Evolutionary conservation across 2,329 filamentous ascomycete genomes (phyloP), one percentile per base, ranked within the genome.

Genomic region (Escovopsis sp.): DNA sequence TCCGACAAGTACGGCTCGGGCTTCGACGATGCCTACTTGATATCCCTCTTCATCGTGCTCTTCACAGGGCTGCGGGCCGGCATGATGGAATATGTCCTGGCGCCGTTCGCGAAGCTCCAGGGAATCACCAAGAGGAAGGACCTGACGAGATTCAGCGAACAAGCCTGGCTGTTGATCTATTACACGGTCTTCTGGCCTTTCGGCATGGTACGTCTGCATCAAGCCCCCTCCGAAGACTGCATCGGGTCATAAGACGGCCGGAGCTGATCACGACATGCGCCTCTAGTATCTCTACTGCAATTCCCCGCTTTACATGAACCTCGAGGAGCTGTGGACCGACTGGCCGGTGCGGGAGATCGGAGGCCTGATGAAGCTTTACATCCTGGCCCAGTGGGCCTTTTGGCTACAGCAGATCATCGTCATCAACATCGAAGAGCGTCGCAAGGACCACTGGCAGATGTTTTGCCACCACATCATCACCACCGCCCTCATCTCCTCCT

Each of bases 391-490:
- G 55, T 81, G 87, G 59, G 78, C 80, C 17, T 96, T 94, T 57
- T 94, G 85, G 80, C 58, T 94, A 33, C 88, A 96, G 61, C 87
- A 94, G 60, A 81, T 96, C 44, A 65, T 94, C 23, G 84, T 94
- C 39, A 84, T 96, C 54, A 80, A 94, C 58, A 86, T 96, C 40
- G 90, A 98, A 59, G 83, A 92, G 60, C 76, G 81, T 45, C 74
- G 90, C 50, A 96, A 96, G 62, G 90, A 98, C 49, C 80, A 94
- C 58, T 81, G 76, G 63, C 88, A 96, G 58, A 96, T 96, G 90
- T 76, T 96, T 46, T 79, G 76, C 14, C 90, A 96, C 57, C 90
- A 98, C 61, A 72, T 94, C 52, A 76, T 96, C 53, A 98, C 90
- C 15, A 83, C 78, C 49, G 64, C 67, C 5, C 73, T 98, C 31